phyloP scores from a whole-genome alignment of 2,329 filamentous ascomycete species.

The Cytospora schulzeri region DNA sequence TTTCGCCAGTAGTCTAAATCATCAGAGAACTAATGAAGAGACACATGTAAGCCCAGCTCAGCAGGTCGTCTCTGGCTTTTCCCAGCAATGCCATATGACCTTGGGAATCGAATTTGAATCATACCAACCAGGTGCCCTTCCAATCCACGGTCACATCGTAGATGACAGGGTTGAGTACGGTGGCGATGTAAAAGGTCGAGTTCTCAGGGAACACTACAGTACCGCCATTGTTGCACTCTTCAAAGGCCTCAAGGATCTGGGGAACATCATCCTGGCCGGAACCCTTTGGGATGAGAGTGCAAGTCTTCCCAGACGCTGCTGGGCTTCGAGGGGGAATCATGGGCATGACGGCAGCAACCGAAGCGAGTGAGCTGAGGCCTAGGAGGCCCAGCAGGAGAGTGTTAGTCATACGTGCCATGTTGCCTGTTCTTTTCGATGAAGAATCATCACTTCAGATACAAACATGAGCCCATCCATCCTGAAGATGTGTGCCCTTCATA shows the following conservation, averaged over 20 bases:
- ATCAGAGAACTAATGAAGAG: constrained; percentile 44
- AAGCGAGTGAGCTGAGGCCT: constrained; percentile 13
- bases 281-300: constrained; percentile 31
- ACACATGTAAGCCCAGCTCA: constrained; percentile 11
- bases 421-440: not conserved
- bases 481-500: not conserved
- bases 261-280: constrained; percentile 32
- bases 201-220: constrained; percentile 53
- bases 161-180: constrained; percentile 51
- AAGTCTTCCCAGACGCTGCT: constrained; percentile 29
- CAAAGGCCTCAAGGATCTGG: constrained; percentile 34
- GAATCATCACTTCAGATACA: not conserved
- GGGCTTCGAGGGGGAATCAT: constrained; percentile 23
- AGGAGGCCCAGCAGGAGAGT: constrained; percentile 11
- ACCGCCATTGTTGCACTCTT: constrained; percentile 33
- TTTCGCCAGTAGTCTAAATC: constrained; percentile 57
- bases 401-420: constrained; percentile 7
- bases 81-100: not conserved
- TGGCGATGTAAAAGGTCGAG: constrained; percentile 53
- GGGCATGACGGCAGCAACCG: constrained; percentile 4
- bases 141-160: constrained; percentile 54
- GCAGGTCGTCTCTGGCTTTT: not conserved
- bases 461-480: not conserved
- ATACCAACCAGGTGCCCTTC: constrained; percentile 53
- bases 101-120: not conserved